Evolutionary conservation across 345 rosid genomes (phyloP), one percentile per base, ranked within the genome.

Genomic region (Barbarea vulgaris): DNA sequence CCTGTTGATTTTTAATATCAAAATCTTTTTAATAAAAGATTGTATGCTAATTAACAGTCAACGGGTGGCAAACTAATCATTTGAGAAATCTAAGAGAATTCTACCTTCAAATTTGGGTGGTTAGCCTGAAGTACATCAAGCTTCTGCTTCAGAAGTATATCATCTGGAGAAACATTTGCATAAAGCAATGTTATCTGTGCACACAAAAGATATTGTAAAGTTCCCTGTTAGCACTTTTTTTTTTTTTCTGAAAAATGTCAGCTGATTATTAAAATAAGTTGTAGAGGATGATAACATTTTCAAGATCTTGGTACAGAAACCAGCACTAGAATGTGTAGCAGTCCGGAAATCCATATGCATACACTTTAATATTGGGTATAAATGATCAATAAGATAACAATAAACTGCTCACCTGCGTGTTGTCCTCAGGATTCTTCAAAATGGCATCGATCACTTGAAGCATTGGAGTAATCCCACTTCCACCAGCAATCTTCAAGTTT

Each of bases 391-490:
- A 37, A 22, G 63, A 61, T 42, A 73, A 4, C 9, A 42, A 62
- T 50, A 64, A 70, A 53, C 37, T 14, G 52, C 59, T 50, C 46
- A 91, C 97, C 96, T 93, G 87, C 55, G 98, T 91, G 66, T 89
- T 91, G 86, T 93, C 98, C 48, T 89, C 87, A 1, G 94, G 90
- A 77, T 93, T 91, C 86, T 87, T 91, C 78, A 93, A 42, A 60
- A 93, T 87, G 61, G 91, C 94, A 74, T 93, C 98, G 46, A 93
- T 89, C 37, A 91, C 89, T 80, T 93, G 98, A 80, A 93, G 93
- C 97, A 93, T 93, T 65, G 98, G 98, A 47, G 98, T 91, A 75
- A 93, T 93, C 70, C 98, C 98, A 44, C 90, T 79, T 66, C 98
- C 98, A 75, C 98, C 98, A 18, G 98, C 96, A 79, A 93, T 87